Evolutionary conservation across 495 filamentous ascomycete genomes (phyloP).

Genomic region (Neurospora cerealis): DNA sequence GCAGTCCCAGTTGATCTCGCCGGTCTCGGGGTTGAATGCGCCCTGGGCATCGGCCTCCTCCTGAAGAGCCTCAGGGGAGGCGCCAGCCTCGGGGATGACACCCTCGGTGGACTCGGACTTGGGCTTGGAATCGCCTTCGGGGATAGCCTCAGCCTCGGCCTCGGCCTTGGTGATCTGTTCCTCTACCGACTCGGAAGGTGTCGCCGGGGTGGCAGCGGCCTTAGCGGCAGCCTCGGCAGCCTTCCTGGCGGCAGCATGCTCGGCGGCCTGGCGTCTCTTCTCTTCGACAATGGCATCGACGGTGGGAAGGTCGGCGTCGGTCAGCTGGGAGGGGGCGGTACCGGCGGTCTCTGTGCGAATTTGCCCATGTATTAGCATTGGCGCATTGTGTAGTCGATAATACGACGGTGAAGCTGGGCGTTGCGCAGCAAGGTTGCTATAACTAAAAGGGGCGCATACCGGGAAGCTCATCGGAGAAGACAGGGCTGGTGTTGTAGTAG

Average conservation of each 20-base stretch:
- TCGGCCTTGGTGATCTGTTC: neutral
- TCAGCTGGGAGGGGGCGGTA: slow-evolving; percentile 29
- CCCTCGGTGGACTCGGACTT: slow-evolving; percentile 10
- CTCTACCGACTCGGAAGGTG: neutral
- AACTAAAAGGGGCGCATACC: slow-evolving; percentile 40
- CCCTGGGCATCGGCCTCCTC: slow-evolving; percentile 76
- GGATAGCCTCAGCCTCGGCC: slow-evolving; percentile 4
- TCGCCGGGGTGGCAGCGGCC: slow-evolving; percentile 11
- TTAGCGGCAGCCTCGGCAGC: slow-evolving; percentile 18
- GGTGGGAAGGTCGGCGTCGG: slow-evolving; percentile 37
- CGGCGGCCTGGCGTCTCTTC: slow-evolving; percentile 34
- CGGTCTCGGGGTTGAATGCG: slow-evolving; percentile 95
- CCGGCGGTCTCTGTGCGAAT: slow-evolving; percentile 7
- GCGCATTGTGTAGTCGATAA: neutral
- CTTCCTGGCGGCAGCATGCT: slow-evolving; percentile 9
- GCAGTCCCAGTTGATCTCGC: slow-evolving; percentile 99
- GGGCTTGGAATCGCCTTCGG: slow-evolving; percentile 1
- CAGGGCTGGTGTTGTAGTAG: slow-evolving; percentile 81
- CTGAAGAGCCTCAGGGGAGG: slow-evolving; percentile 51
- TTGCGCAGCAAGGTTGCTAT: neutral
- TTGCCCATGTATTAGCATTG: neutral
- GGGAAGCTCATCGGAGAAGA: slow-evolving; percentile 74
- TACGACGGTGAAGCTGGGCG: slow-evolving; percentile 13
- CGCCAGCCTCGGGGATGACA: slow-evolving; percentile 12
- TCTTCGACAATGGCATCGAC: slow-evolving; percentile 41